phyloP scores from a whole-genome alignment of 345 rosid species.

The Hypericum perforatum region DNA sequence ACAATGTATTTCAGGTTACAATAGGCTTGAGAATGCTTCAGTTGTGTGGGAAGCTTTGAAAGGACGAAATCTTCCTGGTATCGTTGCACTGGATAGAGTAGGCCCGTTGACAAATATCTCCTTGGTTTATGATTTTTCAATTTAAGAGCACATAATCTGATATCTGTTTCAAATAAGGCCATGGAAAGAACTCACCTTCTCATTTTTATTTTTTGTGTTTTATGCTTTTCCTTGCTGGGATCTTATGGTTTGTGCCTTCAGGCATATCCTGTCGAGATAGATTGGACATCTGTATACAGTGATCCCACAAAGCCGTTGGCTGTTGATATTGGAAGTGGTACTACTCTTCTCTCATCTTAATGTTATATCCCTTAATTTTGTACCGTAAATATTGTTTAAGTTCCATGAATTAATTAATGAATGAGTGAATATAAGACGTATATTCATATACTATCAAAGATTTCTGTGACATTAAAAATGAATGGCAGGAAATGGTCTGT shows the following conservation, averaged over 20 bases:
- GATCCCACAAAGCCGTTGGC: conserved; percentile 43
- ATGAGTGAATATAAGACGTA: too few species aligned
- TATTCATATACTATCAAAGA: too few species aligned
- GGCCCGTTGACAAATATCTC: not conserved
- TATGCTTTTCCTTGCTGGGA: not conserved
- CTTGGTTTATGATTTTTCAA: not conserved
- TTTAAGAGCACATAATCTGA: not conserved
- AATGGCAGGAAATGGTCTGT: conserved; percentile 49
- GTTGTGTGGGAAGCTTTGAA: conserved; percentile 57
- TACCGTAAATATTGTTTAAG: too few species aligned
- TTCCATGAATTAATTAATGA: too few species aligned
- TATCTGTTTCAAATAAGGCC: not conserved
- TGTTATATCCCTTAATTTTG: not conserved
- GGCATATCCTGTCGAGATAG: conserved; percentile 49
- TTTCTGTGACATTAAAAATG: too few species aligned
- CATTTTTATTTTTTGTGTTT: not conserved
- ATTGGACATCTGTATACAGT: conserved; percentile 36
- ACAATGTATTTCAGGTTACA: conserved; percentile 15
- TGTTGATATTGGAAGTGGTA: conserved; percentile 74
- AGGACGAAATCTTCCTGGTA: conserved; percentile 51
- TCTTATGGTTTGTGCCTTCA: conserved; percentile 7
- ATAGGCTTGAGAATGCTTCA: conserved; percentile 35
- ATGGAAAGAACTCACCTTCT: not conserved
- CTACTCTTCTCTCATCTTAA: conserved; percentile 1
- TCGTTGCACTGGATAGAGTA: conserved; percentile 61